Percentiles rank a stretch among this genome's conserved stretches.
phyloP scores from a whole-genome alignment of 2,329 filamentous ascomycete species.

The Torrubiella hemipterigena region DNA sequence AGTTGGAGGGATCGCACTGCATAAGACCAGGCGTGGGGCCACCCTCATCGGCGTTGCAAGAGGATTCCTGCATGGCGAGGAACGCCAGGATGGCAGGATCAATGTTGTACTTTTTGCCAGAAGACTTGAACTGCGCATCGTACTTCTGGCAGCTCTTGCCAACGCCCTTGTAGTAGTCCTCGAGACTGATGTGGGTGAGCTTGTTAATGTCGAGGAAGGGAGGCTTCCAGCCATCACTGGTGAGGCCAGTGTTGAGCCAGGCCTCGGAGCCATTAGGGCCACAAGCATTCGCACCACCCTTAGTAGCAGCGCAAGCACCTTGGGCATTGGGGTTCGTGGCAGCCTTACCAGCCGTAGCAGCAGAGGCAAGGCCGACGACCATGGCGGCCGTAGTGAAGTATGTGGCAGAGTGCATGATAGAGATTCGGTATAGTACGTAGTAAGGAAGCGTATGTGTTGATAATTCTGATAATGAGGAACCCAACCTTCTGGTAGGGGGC shows the following conservation, averaged over 20 bases:
- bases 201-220: conserved; percentile 18
- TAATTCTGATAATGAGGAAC: no score
- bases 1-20: conserved; percentile 22
- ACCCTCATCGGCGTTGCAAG: conserved; percentile 20
- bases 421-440: no score
- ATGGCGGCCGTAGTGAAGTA: no score
- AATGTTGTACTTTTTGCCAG: conserved; percentile 17
- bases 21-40: conserved; percentile 21
- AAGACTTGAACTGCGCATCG: conserved; percentile 19
- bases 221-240: conserved; percentile 17
- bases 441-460: no score
- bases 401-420: no score
- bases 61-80: conserved; percentile 23
- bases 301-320: conserved; percentile 11
- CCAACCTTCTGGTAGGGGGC: no score
- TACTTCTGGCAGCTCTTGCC: conserved; percentile 17
- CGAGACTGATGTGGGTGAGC: conserved; percentile 14
- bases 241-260: conserved; percentile 18
- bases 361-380: conserved; percentile 1
- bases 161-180: conserved; percentile 14
- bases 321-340: conserved; percentile 8
- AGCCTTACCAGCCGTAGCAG: no score
- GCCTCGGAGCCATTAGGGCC: conserved; percentile 15
- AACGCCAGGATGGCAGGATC: conserved; percentile 21
- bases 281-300: conserved; percentile 11